Evolutionary conservation across 208 protist species (phyloP), one percentile per base, ranked within the genome.

Genomic region (Leishmania turanica): DNA sequence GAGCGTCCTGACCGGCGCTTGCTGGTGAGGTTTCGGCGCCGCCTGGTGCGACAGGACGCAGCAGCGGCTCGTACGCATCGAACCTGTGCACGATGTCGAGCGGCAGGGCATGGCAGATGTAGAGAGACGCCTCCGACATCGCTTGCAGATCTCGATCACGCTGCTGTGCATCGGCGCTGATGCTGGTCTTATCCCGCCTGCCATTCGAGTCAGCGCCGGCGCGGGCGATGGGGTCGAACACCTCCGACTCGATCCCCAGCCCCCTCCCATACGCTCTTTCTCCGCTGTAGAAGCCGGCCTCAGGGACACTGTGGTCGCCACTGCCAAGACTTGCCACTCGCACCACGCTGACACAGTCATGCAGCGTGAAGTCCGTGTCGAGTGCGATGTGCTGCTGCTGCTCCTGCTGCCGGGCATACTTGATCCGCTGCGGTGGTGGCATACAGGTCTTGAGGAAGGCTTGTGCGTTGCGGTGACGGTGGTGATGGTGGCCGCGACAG

Each of bases 61-160:
- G 82, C 53, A 94, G 82, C 15, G 79, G 54, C 71, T 94, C 89
- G 76, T 96, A 96, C n/a, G 75, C 84, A 13, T 72, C 78, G 85
- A 96, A 96, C 45, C 92, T 82, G 79, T 96, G 90, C 24, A 95
- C 84, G 2, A 89, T 83, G 78, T 96, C 93, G 49, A 96, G 70
- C 11, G 91, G 86, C 4, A 96, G 77, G 49, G 66, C 78, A 17
- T 86, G 89, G 70, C 90, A 93, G 31, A 83, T 31, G 54, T 81
- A 62, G 34, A 80, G 80, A 21, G 85, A 81, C 27, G 69, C 68
- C 1, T 81, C 79, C 17, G 79, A 77, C 80, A 73, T 68, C 11
- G 79, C 66, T 21, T 71, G 85, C 73, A 64, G 53, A 24, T 1
- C 34, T 15, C 9, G 27, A 27, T 34, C 74, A 15, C 40, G 34